phyloP scores from a whole-genome alignment of 345 rosid genomes.

The Acer saccharum region DNA sequence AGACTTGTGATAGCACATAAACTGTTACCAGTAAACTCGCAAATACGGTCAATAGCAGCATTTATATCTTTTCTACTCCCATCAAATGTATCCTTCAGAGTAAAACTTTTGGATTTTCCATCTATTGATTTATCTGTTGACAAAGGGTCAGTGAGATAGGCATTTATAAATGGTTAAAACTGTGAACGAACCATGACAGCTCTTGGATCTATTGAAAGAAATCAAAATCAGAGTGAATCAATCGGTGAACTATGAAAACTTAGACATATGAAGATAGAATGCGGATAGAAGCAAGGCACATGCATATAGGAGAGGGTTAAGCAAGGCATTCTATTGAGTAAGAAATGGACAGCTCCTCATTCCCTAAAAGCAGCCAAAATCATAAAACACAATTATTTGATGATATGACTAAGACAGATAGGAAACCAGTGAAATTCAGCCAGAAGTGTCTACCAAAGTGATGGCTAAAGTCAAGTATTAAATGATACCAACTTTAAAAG shows the following conservation, averaged over 20 bases:
- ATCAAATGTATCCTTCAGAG: slow-evolving; percentile 75
- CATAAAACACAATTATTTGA: background rate
- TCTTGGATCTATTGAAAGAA: background rate
- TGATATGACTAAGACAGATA: background rate
- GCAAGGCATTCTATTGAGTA: background rate
- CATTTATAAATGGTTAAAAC: background rate
- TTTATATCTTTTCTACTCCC: slow-evolving; percentile 89
- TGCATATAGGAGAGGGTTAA: background rate
- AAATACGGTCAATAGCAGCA: slow-evolving; percentile 82
- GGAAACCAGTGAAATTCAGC: background rate
- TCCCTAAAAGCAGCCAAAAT: background rate
- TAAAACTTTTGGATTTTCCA: slow-evolving; percentile 68
- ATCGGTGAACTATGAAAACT: background rate
- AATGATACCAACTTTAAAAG: background rate
- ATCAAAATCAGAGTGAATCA: background rate
- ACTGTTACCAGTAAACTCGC: slow-evolving; percentile 81
- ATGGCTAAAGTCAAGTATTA: background rate
- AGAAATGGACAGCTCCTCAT: background rate
- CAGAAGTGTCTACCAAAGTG: background rate
- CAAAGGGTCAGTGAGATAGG: slow-evolving; percentile 19
- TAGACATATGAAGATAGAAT: background rate
- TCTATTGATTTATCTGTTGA: slow-evolving; percentile 55
- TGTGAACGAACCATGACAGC: background rate
- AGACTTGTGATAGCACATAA: slow-evolving; percentile 3
- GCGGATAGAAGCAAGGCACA: background rate